A percentile compares a stretch with the other conserved stretches of the same genome.
Conservation (phyloP, 2,329 filamentous ascomycete species). For the Colletotrichum costaricense region DNA sequence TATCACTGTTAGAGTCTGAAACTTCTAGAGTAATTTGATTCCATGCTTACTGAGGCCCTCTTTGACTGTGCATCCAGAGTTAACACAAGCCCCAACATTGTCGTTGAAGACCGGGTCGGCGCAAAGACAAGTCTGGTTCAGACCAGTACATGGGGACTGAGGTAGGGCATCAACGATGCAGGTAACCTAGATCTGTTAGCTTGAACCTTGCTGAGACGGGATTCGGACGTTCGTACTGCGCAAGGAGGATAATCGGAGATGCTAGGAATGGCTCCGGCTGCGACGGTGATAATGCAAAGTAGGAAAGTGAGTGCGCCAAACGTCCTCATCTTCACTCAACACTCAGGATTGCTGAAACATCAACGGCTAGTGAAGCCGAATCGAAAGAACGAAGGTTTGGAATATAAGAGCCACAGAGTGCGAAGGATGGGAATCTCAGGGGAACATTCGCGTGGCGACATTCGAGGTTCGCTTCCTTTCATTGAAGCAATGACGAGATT, state of each 20-base stretch:
- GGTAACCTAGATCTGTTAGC: neutral
- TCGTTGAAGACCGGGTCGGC: neutral
- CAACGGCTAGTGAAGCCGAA: no score
- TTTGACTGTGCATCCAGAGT: neutral
- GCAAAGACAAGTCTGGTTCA: constrained; percentile 13
- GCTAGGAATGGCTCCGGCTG: neutral
- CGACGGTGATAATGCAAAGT: neutral
- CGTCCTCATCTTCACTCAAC: neutral
- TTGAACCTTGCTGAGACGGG: neutral
- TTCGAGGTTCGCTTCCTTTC: no score
- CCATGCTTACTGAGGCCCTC: neutral
- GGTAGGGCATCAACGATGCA: constrained; percentile 5
- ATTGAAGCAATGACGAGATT: no score
- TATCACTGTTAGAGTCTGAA: neutral
- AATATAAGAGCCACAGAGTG: no score
- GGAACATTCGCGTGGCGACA: no score
- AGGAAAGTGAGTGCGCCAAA: neutral
- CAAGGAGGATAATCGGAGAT: constrained; percentile 11
- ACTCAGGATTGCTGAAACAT: no score
- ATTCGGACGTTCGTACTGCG: neutral
- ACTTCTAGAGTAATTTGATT: no score
- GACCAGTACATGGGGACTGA: neutral
- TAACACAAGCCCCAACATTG: neutral
- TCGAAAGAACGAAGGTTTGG: no score
- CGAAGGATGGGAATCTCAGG: no score